phyloP scores from a whole-genome alignment of 2,329 filamentous ascomycete genomes.

The Colletotrichum coccodes region DNA sequence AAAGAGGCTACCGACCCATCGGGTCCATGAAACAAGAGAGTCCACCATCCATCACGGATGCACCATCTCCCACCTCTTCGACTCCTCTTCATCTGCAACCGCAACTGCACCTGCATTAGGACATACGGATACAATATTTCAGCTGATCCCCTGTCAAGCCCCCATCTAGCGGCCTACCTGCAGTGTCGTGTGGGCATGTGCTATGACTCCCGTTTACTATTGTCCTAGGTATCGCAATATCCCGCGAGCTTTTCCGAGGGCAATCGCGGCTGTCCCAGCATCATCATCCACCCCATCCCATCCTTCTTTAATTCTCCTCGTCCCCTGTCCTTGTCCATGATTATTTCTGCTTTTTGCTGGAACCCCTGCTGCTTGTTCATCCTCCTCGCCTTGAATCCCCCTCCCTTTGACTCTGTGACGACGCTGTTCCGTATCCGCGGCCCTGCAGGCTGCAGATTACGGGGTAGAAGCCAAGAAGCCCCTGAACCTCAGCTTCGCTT shows the following conservation, averaged over 20 bases:
- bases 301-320: background rate
- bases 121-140: background rate
- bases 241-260: background rate
- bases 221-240: background rate
- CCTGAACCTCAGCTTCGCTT: background rate
- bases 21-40: constrained; percentile 13
- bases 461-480: background rate
- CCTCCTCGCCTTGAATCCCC: background rate
- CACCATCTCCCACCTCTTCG: background rate
- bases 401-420: background rate
- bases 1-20: background rate
- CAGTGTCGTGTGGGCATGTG: background rate
- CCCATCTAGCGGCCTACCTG: background rate
- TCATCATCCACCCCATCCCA: background rate
- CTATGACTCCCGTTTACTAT: background rate
- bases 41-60: background rate
- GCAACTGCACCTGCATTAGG: background rate
- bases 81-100: background rate
- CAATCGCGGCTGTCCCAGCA: background rate
- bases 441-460: background rate
- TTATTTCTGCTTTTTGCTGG: background rate
- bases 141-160: background rate
- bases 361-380: background rate
- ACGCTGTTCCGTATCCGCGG: background rate
- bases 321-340: background rate